Conservation (phyloP, 257 asterid genomes). For the Ballota nigra region DNA sequence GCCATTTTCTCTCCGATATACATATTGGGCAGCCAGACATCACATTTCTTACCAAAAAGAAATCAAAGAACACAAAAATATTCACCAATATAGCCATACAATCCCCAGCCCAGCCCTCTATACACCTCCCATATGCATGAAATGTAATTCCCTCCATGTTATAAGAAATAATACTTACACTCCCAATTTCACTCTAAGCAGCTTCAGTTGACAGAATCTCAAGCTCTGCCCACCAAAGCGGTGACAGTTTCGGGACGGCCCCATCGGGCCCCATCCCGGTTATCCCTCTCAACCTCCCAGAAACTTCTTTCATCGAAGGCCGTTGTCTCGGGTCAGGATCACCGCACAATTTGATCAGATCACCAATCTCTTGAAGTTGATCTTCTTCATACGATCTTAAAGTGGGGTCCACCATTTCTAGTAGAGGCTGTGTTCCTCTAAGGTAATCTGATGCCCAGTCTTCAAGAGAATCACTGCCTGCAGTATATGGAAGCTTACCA, state of each 20-base stretch:
- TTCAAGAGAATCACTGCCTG: slow-evolving; percentile 45
- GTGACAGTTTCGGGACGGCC: slow-evolving; percentile 83
- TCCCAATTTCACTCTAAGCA: slow-evolving; percentile 16
- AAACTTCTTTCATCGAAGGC: slow-evolving; percentile 56
- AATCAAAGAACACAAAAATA: slow-evolving; percentile 8
- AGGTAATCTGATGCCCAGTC: slow-evolving; percentile 89
- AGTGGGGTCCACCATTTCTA: slow-evolving; percentile 70
- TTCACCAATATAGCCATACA: slow-evolving; percentile 12
- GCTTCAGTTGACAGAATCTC: slow-evolving; percentile 73
- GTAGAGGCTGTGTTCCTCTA: slow-evolving; percentile 39
- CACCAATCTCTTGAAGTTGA: slow-evolving; percentile 60
- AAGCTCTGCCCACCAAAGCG: slow-evolving; percentile 98
- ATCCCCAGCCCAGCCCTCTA: slow-evolving; percentile 13
- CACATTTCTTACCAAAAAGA: slow-evolving; percentile 20
- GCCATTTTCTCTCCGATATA: neutral
- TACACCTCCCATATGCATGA: slow-evolving; percentile 22
- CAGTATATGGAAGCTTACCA: slow-evolving; percentile 72
- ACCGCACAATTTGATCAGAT: slow-evolving; percentile 53
- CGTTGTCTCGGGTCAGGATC: slow-evolving; percentile 46
- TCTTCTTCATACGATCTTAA: slow-evolving; percentile 44
- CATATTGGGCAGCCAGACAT: neutral
- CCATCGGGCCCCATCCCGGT: slow-evolving; percentile 75
- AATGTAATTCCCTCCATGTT: slow-evolving; percentile 14
- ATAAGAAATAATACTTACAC: slow-evolving; percentile 16
- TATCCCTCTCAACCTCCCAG: slow-evolving; percentile 57